Evolutionary conservation across 768 basidiomycete species (phyloP).

Genomic region (Boletus edulis): DNA sequence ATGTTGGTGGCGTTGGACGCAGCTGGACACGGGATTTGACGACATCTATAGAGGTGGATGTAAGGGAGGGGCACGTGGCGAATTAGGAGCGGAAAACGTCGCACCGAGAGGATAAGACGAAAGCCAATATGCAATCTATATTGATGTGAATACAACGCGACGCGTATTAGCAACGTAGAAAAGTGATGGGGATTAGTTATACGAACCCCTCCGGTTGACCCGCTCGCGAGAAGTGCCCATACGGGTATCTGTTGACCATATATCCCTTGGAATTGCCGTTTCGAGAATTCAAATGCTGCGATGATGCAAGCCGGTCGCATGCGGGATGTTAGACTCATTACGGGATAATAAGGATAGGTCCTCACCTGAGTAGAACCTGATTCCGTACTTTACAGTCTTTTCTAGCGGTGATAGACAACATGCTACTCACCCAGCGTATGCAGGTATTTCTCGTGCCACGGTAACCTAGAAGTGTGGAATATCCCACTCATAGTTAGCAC

Average conservation of each 20-base stretch:
- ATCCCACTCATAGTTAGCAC: too few relatives aligned
- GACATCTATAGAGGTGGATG: constrained; percentile 54
- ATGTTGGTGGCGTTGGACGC: constrained; percentile 65
- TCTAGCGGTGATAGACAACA: not conserved
- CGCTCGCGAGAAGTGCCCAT: constrained; percentile 82
- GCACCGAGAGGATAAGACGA: constrained; percentile 85
- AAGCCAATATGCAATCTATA: constrained; percentile 64
- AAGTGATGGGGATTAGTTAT: not conserved
- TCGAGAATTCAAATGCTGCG: constrained; percentile 84
- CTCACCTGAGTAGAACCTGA: constrained; percentile 67
- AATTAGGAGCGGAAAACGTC: not conserved
- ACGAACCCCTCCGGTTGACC: constrained; percentile 79
- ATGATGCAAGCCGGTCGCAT: not conserved
- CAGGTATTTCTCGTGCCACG: constrained; percentile 90
- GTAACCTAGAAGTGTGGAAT: constrained; percentile 57
- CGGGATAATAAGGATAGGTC: not conserved
- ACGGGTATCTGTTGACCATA: constrained; percentile 74
- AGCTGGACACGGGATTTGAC: constrained; percentile 91
- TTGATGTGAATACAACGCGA: not conserved
- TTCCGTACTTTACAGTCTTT: not conserved
- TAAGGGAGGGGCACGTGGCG: not conserved
- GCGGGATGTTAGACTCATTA: not conserved
- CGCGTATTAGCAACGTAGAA: not conserved
- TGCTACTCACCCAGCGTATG: constrained; percentile 70
- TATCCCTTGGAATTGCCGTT: constrained; percentile 63